Evolutionary conservation across 305 asterid genomes (phyloP), one percentile per base, ranked within the genome.

Genomic region (Solanum hybrid): DNA sequence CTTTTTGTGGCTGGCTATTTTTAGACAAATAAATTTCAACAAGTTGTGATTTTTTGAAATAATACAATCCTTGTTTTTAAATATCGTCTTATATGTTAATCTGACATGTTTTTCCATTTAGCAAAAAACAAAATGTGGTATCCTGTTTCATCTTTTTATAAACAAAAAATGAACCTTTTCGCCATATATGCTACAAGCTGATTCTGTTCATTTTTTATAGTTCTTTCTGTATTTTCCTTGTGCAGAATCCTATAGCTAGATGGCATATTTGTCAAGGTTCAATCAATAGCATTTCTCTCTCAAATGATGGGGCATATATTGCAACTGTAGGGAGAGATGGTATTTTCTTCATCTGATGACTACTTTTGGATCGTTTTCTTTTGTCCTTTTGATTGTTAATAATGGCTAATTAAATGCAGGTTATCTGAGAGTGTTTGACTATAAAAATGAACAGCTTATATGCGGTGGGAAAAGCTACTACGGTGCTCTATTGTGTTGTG

Each of bases 311-410:
- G 85, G 93, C 98, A 82, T 95, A 94, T 92, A 90, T 98, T 91
- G 99, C 99, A 84, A 98, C 98, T 72, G 99, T 98, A n/a, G 99
- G 99, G 91, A 97, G 99, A 93, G 99, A 98, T 94, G 99, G 99
- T 98, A 98, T 90, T 88, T 90, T 88, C 91, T 87, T 88, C 89
- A 83, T 76, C 90, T 90, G n/a, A 41, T 79, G 33, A 81, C 89
- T 91, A 79, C 87, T 91, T 90, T 88, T 89, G 26, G 86, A 78
- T 90, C 86, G 45, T 83, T 75, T 90, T 38, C 88, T 32, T 41
- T 32, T 41, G 34, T 79, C 77, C 79, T 34, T 88, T 38, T 72
- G 65, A 57, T 61, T 41, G 84, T 77, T 82, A 61, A 86, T 61
- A n/a, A 85, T 9, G 89, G 85, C 92, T 91, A 89, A 88, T 85